A percentile compares a stretch with the other conserved stretches of the same genome.
Evolutionary conservation across 768 basidiomycete genomes (phyloP).

Genomic region (Lactarius quietus): DNA sequence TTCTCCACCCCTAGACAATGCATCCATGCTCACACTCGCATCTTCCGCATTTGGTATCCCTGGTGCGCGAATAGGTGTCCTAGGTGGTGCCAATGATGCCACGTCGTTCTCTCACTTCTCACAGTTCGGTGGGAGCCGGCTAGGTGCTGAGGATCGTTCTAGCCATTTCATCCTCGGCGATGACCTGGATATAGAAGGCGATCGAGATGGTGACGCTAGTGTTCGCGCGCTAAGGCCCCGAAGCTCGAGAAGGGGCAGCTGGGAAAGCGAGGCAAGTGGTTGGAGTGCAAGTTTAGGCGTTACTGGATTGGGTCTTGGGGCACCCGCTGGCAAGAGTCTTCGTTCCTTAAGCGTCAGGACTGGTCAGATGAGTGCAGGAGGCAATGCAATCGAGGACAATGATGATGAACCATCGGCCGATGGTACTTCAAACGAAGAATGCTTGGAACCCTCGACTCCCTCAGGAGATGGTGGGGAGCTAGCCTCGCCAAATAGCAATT

Average conservation of each 20-base stretch:
- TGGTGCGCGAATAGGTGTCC: constrained; percentile 45
- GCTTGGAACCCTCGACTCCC: background rate
- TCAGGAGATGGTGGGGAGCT: constrained; percentile 6
- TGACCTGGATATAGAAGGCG: constrained; percentile 30
- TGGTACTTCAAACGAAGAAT: constrained; percentile 5
- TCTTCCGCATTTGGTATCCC: constrained; percentile 86
- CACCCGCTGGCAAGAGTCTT: constrained; percentile 13
- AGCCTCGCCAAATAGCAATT: background rate
- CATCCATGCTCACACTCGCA: constrained; percentile 88
- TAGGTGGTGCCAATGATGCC: constrained; percentile 31
- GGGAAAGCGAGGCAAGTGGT: constrained; percentile 86
- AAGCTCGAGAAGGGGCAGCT: constrained; percentile 82
- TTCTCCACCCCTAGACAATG: constrained; percentile 87
- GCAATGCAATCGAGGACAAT: constrained; percentile 37
- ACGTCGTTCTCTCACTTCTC: constrained; percentile 75
- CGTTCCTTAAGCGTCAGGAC: constrained; percentile 24
- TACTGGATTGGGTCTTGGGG: constrained; percentile 29
- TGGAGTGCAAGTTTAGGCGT: constrained; percentile 76
- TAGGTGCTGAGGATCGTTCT: constrained; percentile 49
- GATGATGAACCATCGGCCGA: constrained; percentile 9
- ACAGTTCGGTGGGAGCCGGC: constrained; percentile 32
- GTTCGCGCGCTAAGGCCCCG: constrained; percentile 85
- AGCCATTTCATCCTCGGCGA: constrained; percentile 64
- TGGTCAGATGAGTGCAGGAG: constrained; percentile 38
- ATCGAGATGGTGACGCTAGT: constrained; percentile 78